These are phyloP conservation scores for Thelephora terrestris DNA, from an alignment of 1,284 basidiomycete species.

Conservation along the genomic window DNA sequence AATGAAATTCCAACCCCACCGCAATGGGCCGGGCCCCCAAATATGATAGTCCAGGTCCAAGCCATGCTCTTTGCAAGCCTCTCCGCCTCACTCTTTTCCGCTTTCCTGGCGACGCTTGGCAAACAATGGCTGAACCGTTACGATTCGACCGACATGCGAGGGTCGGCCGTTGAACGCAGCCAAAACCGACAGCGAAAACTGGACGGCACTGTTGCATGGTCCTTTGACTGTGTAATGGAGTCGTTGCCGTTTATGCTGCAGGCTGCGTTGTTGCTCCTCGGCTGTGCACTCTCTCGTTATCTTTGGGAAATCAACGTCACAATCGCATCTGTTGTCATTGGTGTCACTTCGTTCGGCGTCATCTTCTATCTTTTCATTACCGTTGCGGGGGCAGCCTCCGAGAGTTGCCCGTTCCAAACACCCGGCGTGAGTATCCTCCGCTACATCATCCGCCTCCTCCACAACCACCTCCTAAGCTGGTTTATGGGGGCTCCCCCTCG, in stretches of 20 bases:
- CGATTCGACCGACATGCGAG: too few relatives aligned
- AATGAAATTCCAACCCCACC: neutral
- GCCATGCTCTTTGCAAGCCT: neutral
- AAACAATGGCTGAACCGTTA: too few relatives aligned
- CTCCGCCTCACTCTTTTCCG: too few relatives aligned
- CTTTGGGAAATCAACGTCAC: neutral
- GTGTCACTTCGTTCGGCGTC: neutral
- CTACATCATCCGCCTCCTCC: too few relatives aligned
- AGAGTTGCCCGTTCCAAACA: constrained; percentile 3
- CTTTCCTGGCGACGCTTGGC: too few relatives aligned
- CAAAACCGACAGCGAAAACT: constrained; percentile 1
- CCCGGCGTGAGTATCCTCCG: too few relatives aligned
- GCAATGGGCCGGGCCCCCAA: neutral
- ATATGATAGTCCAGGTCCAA: neutral
- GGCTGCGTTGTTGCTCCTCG: neutral
- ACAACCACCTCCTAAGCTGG: too few relatives aligned
- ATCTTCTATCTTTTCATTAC: neutral
- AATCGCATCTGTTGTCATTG: neutral
- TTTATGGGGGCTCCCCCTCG: too few relatives aligned
- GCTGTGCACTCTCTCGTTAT: neutral
- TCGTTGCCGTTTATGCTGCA: constrained; percentile 1
- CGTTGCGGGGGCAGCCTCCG: neutral
- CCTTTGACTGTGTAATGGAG: neutral
- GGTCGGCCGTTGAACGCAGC: too few relatives aligned
- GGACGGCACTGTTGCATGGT: neutral